Conservation (phyloP, 202 grass and related monocot species). For the Thinopyrum obtusiflorum region DNA sequence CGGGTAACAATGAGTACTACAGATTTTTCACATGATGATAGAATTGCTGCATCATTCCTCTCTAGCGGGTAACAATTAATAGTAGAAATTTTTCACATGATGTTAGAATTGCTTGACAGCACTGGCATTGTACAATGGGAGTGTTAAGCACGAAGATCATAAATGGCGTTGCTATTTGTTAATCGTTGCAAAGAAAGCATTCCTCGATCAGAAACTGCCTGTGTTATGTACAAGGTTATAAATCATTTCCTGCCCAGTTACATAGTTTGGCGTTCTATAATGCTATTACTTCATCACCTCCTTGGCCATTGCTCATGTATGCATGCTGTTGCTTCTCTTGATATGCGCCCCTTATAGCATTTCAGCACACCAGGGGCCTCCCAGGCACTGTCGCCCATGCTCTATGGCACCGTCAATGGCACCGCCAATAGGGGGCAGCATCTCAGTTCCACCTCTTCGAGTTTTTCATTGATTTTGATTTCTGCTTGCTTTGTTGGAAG, state of each 20-base stretch:
- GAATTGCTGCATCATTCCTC: too few species aligned
- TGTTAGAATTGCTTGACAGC: neutral
- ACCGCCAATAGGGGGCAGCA: neutral
- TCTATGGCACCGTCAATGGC: neutral
- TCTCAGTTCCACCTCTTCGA: constrained; percentile 73
- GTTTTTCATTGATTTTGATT: constrained; percentile 80
- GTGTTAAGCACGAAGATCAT: neutral
- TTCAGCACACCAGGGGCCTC: neutral
- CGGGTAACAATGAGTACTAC: too few species aligned
- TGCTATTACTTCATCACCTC: neutral
- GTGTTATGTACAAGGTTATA: constrained; percentile 62
- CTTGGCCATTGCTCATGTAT: neutral
- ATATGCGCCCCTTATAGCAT: neutral
- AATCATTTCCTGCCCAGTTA: constrained; percentile 18
- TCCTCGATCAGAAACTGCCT: constrained; percentile 25
- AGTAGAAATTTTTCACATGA: neutral
- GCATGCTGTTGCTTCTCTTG: neutral
- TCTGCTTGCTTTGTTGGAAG: constrained; percentile 87
- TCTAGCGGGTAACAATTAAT: too few species aligned
- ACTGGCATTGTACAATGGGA: constrained; percentile 26
- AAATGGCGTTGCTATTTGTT: neutral
- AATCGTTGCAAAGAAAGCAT: constrained; percentile 1
- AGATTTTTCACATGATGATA: too few species aligned
- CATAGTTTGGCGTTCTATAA: constrained; percentile 12
- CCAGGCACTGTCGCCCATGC: neutral